Base-by-base conservation (phyloP, 2,329 filamentous ascomycete species). In the Cadophora luteo-olivacea region DNA sequence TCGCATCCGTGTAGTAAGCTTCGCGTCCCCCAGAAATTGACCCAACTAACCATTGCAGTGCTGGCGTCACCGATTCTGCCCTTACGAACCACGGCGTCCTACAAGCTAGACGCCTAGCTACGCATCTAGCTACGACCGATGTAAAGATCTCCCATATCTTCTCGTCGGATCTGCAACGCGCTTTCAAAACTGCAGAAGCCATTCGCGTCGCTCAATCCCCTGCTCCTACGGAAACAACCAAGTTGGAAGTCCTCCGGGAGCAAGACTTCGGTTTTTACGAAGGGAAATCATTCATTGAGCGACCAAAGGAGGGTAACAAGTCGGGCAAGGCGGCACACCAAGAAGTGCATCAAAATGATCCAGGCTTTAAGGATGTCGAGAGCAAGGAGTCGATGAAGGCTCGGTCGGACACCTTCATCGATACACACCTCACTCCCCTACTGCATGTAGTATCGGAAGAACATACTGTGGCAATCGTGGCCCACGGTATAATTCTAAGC, bases 11-110 rank as follows among this genome's bases (percentile, higher is more conserved):
- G 69, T 94, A 92, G 91, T 92, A 84, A 75, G 86, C 69, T 66
- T 74, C 68, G 64, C 51, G 24, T 49, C 16, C 38, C 49, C 36
- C n/a, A 41, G 48, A 16, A 65, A 54, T 60, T 64, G 52, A 69
- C 61, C 64, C 65, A 25, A 65, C 70, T 72, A 62, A 71, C 57
- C 55, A 62, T 41, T 69, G 65, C 82, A 91, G 90, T 81, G 94
- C 94, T 74, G 94, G 94, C 69, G 87, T 89, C 63, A 91, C 89
- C 78, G 92, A 97, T 80, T 95, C 93, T 1, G 82, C 88, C 51
- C 83, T 97, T 74, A 97, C 94, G 29, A 90, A 89, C 71, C 92
- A 97, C 80, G 94, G 94, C 66, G 86, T 91, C 63, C 84, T 94
- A 61, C 94, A 97, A 79, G 89, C 92, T n/a, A 87, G 85, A 55